Evolutionary conservation across 2,329 filamentous ascomycete genomes (phyloP), one percentile per base, ranked within the genome.

Genomic region (Allantophomopsis lycopodina): DNA sequence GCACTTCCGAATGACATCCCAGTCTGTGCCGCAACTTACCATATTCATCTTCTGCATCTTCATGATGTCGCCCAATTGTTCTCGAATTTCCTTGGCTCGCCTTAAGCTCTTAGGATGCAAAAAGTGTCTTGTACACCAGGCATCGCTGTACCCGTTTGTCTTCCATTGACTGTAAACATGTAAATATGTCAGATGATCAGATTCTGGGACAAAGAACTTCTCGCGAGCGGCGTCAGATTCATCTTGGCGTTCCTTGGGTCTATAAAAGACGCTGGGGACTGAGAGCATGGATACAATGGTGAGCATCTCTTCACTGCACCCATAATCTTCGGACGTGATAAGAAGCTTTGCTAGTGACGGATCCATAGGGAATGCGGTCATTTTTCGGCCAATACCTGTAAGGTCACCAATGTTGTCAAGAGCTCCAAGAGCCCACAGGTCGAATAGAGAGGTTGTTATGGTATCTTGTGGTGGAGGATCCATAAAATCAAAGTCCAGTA

Each of bases 291-390:
- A 89, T 16, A 98, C 91, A 37, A 98, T 96, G 0, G 88, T 96
- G 16, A 95, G 74, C 83, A 98, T 95, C 60, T 98, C 91, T 61
- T 96, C 89, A 58, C 82, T 91, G 61, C 91, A 98, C 35, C 76
- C 82, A 57, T 95, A 95, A 46, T 88, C 79, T 40, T 83, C 82
- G 0, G 87, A 81, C 35, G 83, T 94, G 55, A 98, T 94, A 40
- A 98, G 73, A 11, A 98, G 76, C 60, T 98, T 98, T 7, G 89
- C 87, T 8, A 98, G 68, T 0, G 88, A 88, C 0, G 91, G 91
- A 48, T 98, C 91, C 89, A 98, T 98, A 1, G 91, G 91, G 53
- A 96, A 98, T 1, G 85, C 83, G 18, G 91, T 95, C 91, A 98
- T 98, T 50, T 83, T 88, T 35, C 75, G 76, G 21, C 91, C 91